Evolutionary conservation across 495 filamentous ascomycete genomes (phyloP).

Genomic region (Penicillium ucsense): DNA sequence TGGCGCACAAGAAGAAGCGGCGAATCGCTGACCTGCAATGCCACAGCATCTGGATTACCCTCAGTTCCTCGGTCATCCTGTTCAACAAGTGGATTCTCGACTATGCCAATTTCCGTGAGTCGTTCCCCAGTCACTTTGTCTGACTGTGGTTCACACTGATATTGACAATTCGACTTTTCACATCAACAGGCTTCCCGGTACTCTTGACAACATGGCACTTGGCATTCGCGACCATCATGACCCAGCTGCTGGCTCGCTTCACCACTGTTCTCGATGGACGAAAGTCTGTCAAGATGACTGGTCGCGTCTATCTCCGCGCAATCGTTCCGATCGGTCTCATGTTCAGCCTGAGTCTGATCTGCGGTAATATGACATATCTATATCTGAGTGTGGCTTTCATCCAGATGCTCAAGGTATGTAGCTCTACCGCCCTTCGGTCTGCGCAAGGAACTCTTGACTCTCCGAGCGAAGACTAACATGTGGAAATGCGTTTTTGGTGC

Average conservation of each 20-base stretch:
- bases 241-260: slow-evolving; percentile 77
- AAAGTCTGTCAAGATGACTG: slow-evolving; percentile 89
- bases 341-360: slow-evolving; percentile 91
- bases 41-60: slow-evolving; percentile 73
- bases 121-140: neutral
- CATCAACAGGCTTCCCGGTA: slow-evolving; percentile 29
- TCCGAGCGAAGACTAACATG: no score
- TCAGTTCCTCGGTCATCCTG: slow-evolving; percentile 88
- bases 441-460: no score
- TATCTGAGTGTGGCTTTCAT: slow-evolving; percentile 92
- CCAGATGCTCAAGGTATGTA: slow-evolving; percentile 86
- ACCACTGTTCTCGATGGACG: slow-evolving; percentile 80
- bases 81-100: slow-evolving; percentile 99
- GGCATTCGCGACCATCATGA: slow-evolving; percentile 80
- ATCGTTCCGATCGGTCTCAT: slow-evolving; percentile 90
- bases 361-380: slow-evolving; percentile 85
- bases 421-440: neutral
- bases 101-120: slow-evolving; percentile 73
- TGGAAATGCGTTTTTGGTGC: neutral
- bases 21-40: slow-evolving; percentile 10
- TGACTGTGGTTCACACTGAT: neutral
- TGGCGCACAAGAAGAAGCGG: no score
- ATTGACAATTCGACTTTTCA: neutral
- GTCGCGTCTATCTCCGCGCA: slow-evolving; percentile 76
- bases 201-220: slow-evolving; percentile 92